Evolutionary conservation across 495 filamentous ascomycete species (phyloP), one percentile per base, ranked within the genome.

Genomic region (Neohortaea acidophila): DNA sequence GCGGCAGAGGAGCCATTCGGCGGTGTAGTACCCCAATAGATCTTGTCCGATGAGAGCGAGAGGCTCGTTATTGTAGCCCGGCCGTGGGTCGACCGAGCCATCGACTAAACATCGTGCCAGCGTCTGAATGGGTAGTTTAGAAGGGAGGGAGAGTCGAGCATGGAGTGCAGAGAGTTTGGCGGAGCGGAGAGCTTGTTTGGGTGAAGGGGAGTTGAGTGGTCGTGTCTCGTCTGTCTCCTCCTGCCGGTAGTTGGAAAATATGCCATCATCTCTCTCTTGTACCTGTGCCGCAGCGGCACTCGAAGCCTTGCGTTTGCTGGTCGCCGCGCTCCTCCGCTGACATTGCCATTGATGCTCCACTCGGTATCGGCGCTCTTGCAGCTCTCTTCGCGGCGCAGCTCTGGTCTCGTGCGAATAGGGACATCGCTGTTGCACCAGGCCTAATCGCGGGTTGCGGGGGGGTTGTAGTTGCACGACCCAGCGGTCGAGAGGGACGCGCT

Each of bases 121-220:
- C 1, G 79, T 83, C 57, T 92, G 69, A 22, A 92, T 61, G 6
- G 89, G 91, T 47, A 94, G 67, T 57, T 75, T 77, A 23, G 71
- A 65, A 21, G 86, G 76, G 42, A 97, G 76, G 36, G 73, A 73
- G 33, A 97, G 77, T 52, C 89, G 85, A 53, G 85, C 79, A 60
- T 94, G 86, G 22, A 97, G 75, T 40, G 89, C 84, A 45, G 86
- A 75, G 52, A 97, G 81, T 64, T 94, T 94, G 39, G 87, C 77
- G 37, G 89, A 94, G 43, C 62, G 53, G 38, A 66, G 57, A n/a
- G 85, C 79, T 45, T 17, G 41, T 41, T 11, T 48, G 40, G 39
- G 41, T 29, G 45, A 40, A 8, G 40, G 37, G 6, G 43, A 21
- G 19, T 49, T 43, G 9, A 46, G 42, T 38, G 33, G 31, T 34